These are phyloP conservation scores for Diaporthe citri DNA, from an alignment of 2,329 filamentous ascomycete genomes.

Conservation along the genomic window DNA sequence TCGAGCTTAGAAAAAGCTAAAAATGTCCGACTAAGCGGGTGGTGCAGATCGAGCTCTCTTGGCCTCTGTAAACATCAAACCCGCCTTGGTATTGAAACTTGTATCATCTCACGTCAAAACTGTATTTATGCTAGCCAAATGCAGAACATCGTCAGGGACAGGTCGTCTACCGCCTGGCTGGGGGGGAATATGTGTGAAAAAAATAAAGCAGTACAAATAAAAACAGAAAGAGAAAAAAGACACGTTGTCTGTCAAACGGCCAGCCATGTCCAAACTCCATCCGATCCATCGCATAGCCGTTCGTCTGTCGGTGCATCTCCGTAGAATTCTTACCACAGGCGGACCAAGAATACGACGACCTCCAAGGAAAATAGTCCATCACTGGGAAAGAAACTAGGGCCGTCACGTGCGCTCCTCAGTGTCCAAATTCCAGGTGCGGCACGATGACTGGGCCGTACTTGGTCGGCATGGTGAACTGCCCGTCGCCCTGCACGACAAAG, in stretches of 20 bases:
- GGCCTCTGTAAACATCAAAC: conserved; percentile 15
- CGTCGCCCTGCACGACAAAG: conserved; percentile 96
- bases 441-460: conserved; percentile 98
- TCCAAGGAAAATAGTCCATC: neutral
- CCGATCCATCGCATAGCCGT: neutral
- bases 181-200: neutral
- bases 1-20: neutral
- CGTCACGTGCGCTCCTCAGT: conserved; percentile 52
- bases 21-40: neutral
- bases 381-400: conserved; percentile 60
- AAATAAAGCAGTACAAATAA: neutral
- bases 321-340: neutral
- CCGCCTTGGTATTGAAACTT: conserved; percentile 12
- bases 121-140: conserved; percentile 29
- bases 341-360: neutral
- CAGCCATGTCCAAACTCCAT: conserved; percentile 25
- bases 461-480: conserved; percentile 82
- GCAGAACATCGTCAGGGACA: conserved; percentile 31
- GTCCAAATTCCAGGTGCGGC: conserved; percentile 83
- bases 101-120: conserved; percentile 6
- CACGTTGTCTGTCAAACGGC: conserved; percentile 10
- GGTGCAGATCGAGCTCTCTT: conserved; percentile 9
- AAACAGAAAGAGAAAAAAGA: neutral
- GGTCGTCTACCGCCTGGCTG: conserved; percentile 23
- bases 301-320: neutral